Conservation (phyloP, 345 rosid species). For the Trapa bicornis region DNA sequence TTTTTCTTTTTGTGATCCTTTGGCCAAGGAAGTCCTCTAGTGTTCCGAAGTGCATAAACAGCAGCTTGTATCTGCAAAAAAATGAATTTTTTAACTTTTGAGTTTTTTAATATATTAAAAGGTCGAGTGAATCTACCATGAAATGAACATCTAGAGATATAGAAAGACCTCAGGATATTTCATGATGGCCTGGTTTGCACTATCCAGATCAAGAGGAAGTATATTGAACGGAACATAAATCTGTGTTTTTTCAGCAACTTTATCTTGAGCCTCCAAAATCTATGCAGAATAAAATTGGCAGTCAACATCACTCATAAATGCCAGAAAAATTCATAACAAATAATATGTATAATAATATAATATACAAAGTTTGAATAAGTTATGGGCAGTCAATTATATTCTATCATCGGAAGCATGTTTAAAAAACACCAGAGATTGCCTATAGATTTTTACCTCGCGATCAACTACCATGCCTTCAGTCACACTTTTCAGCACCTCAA, state of each 20-base stretch:
- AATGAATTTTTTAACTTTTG: slow-evolving; percentile 1
- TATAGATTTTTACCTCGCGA: slow-evolving; percentile 52
- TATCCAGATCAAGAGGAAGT: slow-evolving; percentile 97
- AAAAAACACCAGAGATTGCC: slow-evolving; percentile 1
- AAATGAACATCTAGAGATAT: slow-evolving; percentile 1
- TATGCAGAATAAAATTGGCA: slow-evolving; percentile 17
- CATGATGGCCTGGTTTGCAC: slow-evolving; percentile 97
- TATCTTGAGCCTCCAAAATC: slow-evolving; percentile 88
- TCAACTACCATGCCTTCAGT: slow-evolving; percentile 95
- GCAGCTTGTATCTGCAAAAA: slow-evolving; percentile 80
- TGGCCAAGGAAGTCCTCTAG: slow-evolving; percentile 99
- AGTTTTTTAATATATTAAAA: background rate
- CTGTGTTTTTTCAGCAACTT: slow-evolving; percentile 92
- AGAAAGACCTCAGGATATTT: slow-evolving; percentile 76
- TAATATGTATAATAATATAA: background rate
- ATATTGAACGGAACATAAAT: slow-evolving; percentile 85
- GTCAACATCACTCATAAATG: background rate
- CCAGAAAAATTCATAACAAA: background rate
- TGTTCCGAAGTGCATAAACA: slow-evolving; percentile 85
- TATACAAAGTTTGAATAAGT: background rate
- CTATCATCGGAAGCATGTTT: slow-evolving; percentile 1
- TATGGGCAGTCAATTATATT: background rate
- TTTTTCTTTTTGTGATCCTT: slow-evolving; percentile 69
- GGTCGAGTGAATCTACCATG: background rate
- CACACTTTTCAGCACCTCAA: slow-evolving; percentile 97